Percentiles rank a stretch among this genome's conserved stretches.
Conservation (phyloP, 2,329 filamentous ascomycete species). For the Aspergillus caelatus region DNA sequence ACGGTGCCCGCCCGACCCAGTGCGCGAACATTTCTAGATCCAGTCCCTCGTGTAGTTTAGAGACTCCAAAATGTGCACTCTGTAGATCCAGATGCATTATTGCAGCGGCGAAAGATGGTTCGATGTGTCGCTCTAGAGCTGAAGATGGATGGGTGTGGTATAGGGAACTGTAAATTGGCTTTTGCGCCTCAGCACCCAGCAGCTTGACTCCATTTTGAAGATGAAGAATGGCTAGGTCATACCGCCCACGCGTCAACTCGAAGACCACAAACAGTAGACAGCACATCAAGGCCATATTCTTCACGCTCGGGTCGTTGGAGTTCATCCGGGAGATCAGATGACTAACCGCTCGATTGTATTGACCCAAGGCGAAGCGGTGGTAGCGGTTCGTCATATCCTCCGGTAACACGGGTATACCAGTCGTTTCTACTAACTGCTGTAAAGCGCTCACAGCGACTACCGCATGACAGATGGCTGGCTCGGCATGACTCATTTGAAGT, state of each 20-base stretch:
- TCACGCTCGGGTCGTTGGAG: constrained; percentile 13
- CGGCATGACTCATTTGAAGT: constrained; percentile 5
- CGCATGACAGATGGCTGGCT: constrained; percentile 14
- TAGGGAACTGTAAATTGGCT: too few relatives aligned
- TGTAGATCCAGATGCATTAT: too few relatives aligned
- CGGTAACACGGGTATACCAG: constrained; percentile 3
- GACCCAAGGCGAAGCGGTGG: constrained; percentile 15
- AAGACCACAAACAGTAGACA: constrained; percentile 14
- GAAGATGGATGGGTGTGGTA: too few relatives aligned
- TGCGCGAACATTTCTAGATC: too few relatives aligned
- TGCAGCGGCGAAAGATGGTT: too few relatives aligned
- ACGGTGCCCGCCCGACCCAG: too few relatives aligned
- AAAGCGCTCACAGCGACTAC: constrained; percentile 11
- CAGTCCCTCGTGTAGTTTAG: too few relatives aligned
- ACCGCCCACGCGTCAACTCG: constrained; percentile 9
- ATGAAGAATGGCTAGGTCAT: constrained; percentile 13
- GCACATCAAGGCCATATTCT: constrained; percentile 11
- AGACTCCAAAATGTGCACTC: too few relatives aligned
- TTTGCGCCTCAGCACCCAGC: neutral
- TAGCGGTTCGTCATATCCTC: constrained; percentile 9
- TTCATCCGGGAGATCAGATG: constrained; percentile 4
- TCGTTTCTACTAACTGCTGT: constrained; percentile 3
- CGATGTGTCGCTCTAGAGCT: too few relatives aligned
- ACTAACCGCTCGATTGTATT: constrained; percentile 3
- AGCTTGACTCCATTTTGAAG: constrained; percentile 9